These are phyloP conservation scores for Chionographis japonica DNA, from an alignment of 106 monocot species.

Conservation along the genomic window DNA sequence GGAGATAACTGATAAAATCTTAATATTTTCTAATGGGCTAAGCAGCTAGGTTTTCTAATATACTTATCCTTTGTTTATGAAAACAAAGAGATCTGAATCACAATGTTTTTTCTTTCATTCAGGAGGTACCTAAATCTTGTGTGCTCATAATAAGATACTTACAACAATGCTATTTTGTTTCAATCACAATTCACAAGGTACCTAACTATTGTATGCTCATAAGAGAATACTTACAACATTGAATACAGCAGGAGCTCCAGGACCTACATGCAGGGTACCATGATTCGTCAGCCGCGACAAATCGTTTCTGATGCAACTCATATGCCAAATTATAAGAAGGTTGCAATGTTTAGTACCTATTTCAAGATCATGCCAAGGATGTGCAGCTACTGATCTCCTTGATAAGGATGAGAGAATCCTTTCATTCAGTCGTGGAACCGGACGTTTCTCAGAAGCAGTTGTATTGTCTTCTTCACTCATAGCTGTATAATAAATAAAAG, in stretches of 20 bases:
- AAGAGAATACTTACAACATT: conserved; percentile 54
- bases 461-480: conserved; percentile 10
- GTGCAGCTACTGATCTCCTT: conserved; percentile 34
- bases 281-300: no score
- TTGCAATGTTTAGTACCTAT: not conserved
- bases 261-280: conserved; percentile 29
- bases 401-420: conserved; percentile 31
- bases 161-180: no score
- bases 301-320: not conserved
- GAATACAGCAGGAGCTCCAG: conserved; percentile 70
- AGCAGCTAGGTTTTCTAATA: no score
- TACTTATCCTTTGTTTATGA: no score
- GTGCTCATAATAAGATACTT: no score
- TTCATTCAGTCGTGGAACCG: conserved; percentile 22
- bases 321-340: not conserved
- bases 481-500: not conserved
- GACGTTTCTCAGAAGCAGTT: not conserved
- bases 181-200: no score
- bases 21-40: no score
- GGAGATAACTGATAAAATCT: no score
- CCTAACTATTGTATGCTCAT: no score
- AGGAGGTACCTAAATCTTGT: no score
- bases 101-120: no score
- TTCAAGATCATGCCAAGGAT: conserved; percentile 30
- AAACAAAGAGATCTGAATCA: no score